phyloP scores from a whole-genome alignment of 176 grass and related monocot genomes.

The Phyllostachys edulis region DNA sequence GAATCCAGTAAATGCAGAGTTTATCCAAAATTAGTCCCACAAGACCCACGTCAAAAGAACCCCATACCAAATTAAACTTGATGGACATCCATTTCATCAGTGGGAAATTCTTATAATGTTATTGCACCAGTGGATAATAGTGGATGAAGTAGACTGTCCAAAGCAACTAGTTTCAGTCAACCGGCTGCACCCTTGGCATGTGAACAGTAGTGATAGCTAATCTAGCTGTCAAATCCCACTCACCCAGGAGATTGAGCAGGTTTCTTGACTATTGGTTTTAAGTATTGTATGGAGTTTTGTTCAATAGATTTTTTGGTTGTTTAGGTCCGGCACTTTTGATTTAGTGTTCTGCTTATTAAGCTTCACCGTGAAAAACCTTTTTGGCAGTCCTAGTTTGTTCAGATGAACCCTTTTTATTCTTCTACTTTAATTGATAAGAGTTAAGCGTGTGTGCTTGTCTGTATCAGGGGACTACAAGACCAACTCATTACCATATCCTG shows the following conservation, averaged over 20 bases:
- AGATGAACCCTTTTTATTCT: background rate
- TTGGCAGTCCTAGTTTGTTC: background rate
- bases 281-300: background rate
- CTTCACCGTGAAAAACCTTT: background rate
- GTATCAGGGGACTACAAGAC: conserved; percentile 76
- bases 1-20: background rate
- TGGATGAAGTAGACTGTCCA: background rate
- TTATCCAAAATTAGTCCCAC: background rate
- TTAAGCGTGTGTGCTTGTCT: background rate
- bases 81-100: background rate
- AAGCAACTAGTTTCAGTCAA: background rate
- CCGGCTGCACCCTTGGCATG: too few species aligned
- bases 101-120: background rate
- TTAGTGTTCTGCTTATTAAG: background rate
- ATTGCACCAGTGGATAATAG: background rate
- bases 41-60: background rate
- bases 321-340: background rate
- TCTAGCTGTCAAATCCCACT: background rate
- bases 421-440: background rate
- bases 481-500: conserved; percentile 85
- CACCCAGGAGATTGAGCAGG: background rate
- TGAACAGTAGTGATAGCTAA: background rate
- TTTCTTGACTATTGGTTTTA: background rate
- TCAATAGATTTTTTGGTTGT: background rate
- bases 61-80: background rate